A percentile compares a stretch with the other conserved stretches of the same genome.
These are phyloP conservation scores for Cladosporium colombiae DNA, from an alignment of 2,329 filamentous ascomycete genomes.

Conservation along the genomic window DNA sequence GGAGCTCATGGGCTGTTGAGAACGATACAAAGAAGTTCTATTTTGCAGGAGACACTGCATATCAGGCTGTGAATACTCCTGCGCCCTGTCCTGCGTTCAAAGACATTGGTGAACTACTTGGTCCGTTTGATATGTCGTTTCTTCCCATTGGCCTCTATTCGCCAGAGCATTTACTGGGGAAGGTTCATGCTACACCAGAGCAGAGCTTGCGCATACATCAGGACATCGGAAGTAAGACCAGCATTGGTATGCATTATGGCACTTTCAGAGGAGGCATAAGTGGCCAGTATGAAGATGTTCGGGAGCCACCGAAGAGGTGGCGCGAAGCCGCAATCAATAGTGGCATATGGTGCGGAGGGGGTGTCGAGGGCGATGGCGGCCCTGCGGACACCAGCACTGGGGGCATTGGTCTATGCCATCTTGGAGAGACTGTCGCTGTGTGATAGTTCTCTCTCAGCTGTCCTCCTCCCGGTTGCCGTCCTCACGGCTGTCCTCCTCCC, in stretches of 20 bases:
- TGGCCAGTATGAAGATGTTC: constrained; percentile 51
- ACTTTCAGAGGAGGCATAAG: constrained; percentile 50
- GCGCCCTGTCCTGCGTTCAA: constrained; percentile 51
- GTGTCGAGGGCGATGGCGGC: constrained; percentile 32
- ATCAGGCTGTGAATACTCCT: constrained; percentile 42
- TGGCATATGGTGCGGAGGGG: constrained; percentile 37
- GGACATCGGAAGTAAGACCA: constrained; percentile 49
- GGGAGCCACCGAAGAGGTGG: constrained; percentile 50
- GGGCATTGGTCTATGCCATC: constrained; percentile 43
- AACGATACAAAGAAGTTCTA: constrained; percentile 42
- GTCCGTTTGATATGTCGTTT: constrained; percentile 52
- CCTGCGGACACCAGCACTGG: constrained; percentile 39
- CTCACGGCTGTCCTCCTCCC: background rate
- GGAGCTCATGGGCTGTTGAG: constrained; percentile 51
- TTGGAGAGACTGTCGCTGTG: constrained; percentile 51
- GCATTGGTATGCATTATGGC: constrained; percentile 56
- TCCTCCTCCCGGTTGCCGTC: background rate
- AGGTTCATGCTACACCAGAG: constrained; percentile 50
- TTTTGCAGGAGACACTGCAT: constrained; percentile 55
- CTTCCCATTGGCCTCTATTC: constrained; percentile 53
- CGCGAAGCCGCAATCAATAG: constrained; percentile 46
- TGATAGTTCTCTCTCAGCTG: constrained; percentile 23
- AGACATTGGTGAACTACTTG: constrained; percentile 48
- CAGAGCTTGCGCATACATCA: constrained; percentile 52
- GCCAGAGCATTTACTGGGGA: constrained; percentile 47